Percentiles rank a stretch among this genome's conserved stretches.
Evolutionary conservation across 495 filamentous ascomycete species (phyloP).

Genomic region (Parathielavia hyrcaniae): DNA sequence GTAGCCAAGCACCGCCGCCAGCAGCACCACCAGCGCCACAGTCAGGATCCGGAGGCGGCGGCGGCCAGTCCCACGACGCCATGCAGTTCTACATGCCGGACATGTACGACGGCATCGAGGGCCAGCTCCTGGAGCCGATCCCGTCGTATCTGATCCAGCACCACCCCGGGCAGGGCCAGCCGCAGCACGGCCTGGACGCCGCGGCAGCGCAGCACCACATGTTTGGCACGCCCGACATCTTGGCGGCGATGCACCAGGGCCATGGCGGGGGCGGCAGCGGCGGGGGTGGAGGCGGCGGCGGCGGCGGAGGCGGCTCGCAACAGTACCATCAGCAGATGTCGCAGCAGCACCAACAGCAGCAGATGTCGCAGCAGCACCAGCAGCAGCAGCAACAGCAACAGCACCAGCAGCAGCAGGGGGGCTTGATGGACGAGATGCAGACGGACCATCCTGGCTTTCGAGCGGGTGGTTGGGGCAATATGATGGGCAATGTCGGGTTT

Average conservation of each 20-base stretch:
- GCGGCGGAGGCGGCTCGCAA: too few species aligned
- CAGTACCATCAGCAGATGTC: slow-evolving; percentile 15
- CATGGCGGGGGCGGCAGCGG: too few species aligned
- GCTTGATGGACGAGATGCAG: slow-evolving; percentile 39
- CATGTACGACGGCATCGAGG: slow-evolving; percentile 45
- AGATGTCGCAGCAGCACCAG: slow-evolving; percentile 13
- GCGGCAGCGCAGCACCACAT: slow-evolving; percentile 36
- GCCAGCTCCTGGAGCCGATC: slow-evolving; percentile 42
- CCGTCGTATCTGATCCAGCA: slow-evolving; percentile 43
- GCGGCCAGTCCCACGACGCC: slow-evolving; percentile 24
- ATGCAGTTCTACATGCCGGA: slow-evolving; percentile 39
- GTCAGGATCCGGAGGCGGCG: slow-evolving; percentile 14
- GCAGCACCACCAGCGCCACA: too few species aligned
- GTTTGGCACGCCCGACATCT: slow-evolving; percentile 29
- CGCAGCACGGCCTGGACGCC: slow-evolving; percentile 34
- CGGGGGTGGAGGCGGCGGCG: too few species aligned
- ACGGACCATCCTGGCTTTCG: slow-evolving; percentile 28
- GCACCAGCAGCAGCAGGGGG: slow-evolving; percentile 29
- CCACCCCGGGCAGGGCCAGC: slow-evolving; percentile 16
- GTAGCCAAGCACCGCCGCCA: slow-evolving; percentile 18
- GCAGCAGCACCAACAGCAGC: slow-evolving; percentile 10
- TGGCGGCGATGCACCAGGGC: slow-evolving; percentile 17
- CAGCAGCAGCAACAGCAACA: slow-evolving; percentile 22
- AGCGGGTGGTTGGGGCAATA: slow-evolving; percentile 27
- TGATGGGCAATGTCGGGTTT: slow-evolving; percentile 21